Evolutionary conservation across 2,329 filamentous ascomycete species (phyloP).

Genomic region (Aspergillus aculeatinus): DNA sequence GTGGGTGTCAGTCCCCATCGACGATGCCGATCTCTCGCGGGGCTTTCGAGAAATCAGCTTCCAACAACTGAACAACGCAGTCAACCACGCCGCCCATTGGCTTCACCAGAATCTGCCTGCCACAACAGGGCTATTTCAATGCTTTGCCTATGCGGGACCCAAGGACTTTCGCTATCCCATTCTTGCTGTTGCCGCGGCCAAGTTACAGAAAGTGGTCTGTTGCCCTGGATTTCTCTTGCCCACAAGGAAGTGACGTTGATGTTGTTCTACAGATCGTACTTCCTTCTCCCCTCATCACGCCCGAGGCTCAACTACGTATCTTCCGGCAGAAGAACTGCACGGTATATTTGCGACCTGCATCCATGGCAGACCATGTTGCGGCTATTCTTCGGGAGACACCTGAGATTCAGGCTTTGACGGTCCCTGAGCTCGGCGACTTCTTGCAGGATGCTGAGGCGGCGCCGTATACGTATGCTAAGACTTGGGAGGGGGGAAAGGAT

Average conservation of each 20-base stretch:
- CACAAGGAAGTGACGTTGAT: not conserved
- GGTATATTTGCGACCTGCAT: slow-evolving; percentile 19
- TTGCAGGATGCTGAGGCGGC: slow-evolving; percentile 17
- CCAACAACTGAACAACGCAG: slow-evolving; percentile 31
- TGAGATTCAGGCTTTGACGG: slow-evolving; percentile 15
- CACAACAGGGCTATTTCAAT: slow-evolving; percentile 26
- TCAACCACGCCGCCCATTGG: slow-evolving; percentile 42
- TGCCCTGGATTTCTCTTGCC: not conserved
- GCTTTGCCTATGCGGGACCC: slow-evolving; percentile 44
- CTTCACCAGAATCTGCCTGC: slow-evolving; percentile 28
- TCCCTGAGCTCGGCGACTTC: slow-evolving; percentile 20
- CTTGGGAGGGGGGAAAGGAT: slow-evolving; percentile 27
- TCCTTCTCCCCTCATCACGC: slow-evolving; percentile 22
- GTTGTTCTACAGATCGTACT: slow-evolving; percentile 20
- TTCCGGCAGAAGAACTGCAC: slow-evolving; percentile 18
- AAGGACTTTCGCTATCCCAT: slow-evolving; percentile 44
- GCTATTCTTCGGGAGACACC: slow-evolving; percentile 10
- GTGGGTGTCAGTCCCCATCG: slow-evolving; percentile 23
- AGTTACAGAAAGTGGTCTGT: slow-evolving; percentile 30
- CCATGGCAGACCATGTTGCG: slow-evolving; percentile 14
- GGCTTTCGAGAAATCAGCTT: slow-evolving; percentile 29
- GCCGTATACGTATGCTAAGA: slow-evolving; percentile 21
- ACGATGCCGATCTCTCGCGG: slow-evolving; percentile 20
- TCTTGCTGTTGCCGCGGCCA: slow-evolving; percentile 43
- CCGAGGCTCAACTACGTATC: slow-evolving; percentile 19